Conservation (phyloP, 2,329 filamentous ascomycete genomes). For the Didymosphaeria variabile region DNA sequence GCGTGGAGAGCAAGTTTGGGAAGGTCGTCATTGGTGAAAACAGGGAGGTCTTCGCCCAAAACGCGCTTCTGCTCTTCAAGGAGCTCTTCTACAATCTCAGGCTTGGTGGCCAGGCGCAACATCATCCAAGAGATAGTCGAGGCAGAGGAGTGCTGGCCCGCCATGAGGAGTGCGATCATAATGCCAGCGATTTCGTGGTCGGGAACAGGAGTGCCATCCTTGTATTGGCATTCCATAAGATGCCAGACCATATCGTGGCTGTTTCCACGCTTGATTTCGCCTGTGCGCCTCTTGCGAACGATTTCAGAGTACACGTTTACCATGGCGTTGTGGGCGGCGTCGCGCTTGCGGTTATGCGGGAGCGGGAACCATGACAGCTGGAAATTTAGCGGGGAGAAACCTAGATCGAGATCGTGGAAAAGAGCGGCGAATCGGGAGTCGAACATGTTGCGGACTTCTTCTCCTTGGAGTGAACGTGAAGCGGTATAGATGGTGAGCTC, state of each 20-base stretch:
- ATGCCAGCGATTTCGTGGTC: slow-evolving; percentile 89
- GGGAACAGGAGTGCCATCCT: slow-evolving; percentile 79
- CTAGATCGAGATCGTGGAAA: slow-evolving; percentile 90
- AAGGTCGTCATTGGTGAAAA: slow-evolving; percentile 79
- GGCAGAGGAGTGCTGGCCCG: slow-evolving; percentile 87
- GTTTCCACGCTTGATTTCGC: slow-evolving; percentile 57
- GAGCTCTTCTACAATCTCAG: slow-evolving; percentile 80
- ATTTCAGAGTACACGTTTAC: slow-evolving; percentile 84
- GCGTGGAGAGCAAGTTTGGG: slow-evolving; percentile 81
- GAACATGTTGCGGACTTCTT: slow-evolving; percentile 81
- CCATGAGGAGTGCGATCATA: slow-evolving; percentile 95
- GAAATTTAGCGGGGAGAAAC: slow-evolving; percentile 89
- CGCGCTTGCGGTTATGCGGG: slow-evolving; percentile 85
- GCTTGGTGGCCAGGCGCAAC: slow-evolving; percentile 78
- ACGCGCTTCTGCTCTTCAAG: slow-evolving; percentile 80
- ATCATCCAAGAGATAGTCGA: slow-evolving; percentile 87
- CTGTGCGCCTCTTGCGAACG: slow-evolving; percentile 74
- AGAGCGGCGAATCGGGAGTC: slow-evolving; percentile 81
- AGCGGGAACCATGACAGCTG: slow-evolving; percentile 88
- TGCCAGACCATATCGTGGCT: slow-evolving; percentile 85
- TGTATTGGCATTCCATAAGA: slow-evolving; percentile 85
- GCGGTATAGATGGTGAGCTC: slow-evolving; percentile 92
- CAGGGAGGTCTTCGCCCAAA: slow-evolving; percentile 77
- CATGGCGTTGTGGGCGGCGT: slow-evolving; percentile 81
- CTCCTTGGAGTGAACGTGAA: slow-evolving; percentile 83